phyloP scores from a whole-genome alignment of 2,329 filamentous ascomycete species.

The Claviceps fusiformis region DNA sequence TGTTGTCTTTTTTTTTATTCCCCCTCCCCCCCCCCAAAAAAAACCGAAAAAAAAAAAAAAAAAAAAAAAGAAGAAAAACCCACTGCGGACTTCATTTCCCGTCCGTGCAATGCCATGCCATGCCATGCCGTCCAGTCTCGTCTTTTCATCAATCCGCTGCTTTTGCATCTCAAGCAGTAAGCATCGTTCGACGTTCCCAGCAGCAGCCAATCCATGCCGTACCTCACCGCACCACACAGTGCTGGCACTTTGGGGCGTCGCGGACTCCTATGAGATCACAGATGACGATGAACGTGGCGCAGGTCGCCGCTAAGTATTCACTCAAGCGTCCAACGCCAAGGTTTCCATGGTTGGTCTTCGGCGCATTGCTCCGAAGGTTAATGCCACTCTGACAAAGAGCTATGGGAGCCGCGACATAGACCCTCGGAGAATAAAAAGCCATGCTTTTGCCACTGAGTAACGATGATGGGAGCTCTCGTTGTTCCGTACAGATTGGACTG shows the following conservation, averaged over 20 bases:
- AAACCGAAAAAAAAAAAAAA: too few species aligned
- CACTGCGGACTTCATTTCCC: not conserved
- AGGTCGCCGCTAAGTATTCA: not conserved
- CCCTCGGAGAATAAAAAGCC: not conserved
- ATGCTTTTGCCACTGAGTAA: not conserved
- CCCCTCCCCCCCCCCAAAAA: not conserved
- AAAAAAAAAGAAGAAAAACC: not conserved
- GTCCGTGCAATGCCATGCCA: not conserved
- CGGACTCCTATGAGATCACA: not conserved
- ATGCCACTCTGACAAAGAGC: not conserved
- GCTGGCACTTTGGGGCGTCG: too few species aligned
- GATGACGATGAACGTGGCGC: not conserved
- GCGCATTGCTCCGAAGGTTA: not conserved
- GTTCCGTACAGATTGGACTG: not conserved
- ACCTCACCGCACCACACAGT: too few species aligned
- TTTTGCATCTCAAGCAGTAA: not conserved
- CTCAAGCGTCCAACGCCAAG: not conserved
- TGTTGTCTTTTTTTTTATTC: not conserved
- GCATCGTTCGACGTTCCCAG: not conserved
- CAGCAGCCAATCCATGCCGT: too few species aligned
- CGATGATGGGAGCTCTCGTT: not conserved
- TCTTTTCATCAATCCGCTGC: not conserved
- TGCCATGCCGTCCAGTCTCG: not conserved
- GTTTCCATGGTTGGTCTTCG: not conserved
- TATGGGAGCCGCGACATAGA: not conserved